Conservation (phyloP, 805 yeast genomes). For the Clavispora phyllophila region DNA sequence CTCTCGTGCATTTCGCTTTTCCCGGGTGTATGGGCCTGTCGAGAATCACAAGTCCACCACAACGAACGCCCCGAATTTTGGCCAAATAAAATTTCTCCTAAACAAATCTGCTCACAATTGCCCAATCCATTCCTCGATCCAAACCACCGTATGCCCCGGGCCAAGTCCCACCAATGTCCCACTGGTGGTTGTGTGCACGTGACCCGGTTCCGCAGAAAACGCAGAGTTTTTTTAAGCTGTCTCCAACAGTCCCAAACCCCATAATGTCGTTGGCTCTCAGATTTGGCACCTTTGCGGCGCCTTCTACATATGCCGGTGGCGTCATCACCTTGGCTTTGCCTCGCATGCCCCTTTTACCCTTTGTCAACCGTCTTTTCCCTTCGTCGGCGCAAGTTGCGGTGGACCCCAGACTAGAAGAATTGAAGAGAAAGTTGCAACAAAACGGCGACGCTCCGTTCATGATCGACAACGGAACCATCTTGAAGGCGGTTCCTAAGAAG, state of each 20-base stretch:
- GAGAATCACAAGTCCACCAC: no score
- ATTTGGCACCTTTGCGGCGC: constrained; percentile 11
- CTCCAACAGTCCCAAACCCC: not conserved
- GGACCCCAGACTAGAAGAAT: constrained; percentile 30
- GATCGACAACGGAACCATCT: constrained; percentile 60
- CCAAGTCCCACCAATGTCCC: no score
- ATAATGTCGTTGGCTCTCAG: constrained; percentile 24
- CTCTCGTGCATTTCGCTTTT: no score
- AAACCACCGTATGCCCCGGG: no score
- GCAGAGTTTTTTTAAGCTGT: not conserved
- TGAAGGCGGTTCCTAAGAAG: constrained; percentile 91
- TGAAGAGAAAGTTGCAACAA: constrained; percentile 36
- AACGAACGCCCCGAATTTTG: no score
- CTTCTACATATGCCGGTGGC: constrained; percentile 2
- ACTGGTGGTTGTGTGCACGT: no score
- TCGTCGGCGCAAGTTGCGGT: constrained; percentile 2
- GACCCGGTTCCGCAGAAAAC: not conserved
- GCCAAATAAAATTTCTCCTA: no score
- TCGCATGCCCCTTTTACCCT: constrained; percentile 10
- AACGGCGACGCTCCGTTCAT: constrained; percentile 34
- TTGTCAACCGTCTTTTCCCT: constrained; percentile 12
- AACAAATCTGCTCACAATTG: no score
- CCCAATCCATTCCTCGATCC: no score
- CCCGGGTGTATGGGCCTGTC: no score
- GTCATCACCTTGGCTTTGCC: constrained; percentile 12